Evolutionary conservation across 345 rosid genomes (phyloP).

Genomic region (Gossypium turneri): DNA sequence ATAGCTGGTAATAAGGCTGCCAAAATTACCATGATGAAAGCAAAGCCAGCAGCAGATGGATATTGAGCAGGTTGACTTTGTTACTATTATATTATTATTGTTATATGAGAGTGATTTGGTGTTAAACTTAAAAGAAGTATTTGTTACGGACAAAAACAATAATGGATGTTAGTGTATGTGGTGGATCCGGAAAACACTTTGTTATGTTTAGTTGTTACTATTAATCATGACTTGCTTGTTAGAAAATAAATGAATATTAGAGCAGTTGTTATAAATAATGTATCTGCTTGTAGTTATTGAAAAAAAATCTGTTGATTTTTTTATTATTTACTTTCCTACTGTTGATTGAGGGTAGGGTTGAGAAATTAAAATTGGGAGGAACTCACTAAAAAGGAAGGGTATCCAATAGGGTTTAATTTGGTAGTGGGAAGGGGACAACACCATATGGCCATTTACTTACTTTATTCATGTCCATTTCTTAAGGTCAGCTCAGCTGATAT

Average conservation of each 20-base stretch:
- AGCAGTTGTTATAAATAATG: neutral
- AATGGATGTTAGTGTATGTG: neutral
- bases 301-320: neutral
- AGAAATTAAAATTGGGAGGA: neutral
- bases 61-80: conserved; percentile 31
- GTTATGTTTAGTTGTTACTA: neutral
- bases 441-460: conserved; percentile 57
- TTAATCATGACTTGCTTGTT: neutral
- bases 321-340: neutral
- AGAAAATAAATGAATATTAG: neutral
- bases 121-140: neutral
- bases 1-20: conserved; percentile 12
- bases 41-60: conserved; percentile 18
- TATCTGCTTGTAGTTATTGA: neutral
- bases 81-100: neutral
- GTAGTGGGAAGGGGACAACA: conserved; percentile 34
- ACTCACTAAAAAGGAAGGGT: neutral
- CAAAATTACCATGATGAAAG: neutral
- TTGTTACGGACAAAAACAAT: conserved; percentile 3
- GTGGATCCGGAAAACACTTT: neutral
- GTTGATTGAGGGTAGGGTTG: neutral
- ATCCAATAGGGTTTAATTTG: conserved; percentile 5
- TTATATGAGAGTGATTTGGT: neutral
- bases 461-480: conserved; percentile 38
- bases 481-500: neutral